These are phyloP conservation scores for Ceratobasidium sp. DNA, from an alignment of 1,284 basidiomycete genomes.

Conservation along the genomic window DNA sequence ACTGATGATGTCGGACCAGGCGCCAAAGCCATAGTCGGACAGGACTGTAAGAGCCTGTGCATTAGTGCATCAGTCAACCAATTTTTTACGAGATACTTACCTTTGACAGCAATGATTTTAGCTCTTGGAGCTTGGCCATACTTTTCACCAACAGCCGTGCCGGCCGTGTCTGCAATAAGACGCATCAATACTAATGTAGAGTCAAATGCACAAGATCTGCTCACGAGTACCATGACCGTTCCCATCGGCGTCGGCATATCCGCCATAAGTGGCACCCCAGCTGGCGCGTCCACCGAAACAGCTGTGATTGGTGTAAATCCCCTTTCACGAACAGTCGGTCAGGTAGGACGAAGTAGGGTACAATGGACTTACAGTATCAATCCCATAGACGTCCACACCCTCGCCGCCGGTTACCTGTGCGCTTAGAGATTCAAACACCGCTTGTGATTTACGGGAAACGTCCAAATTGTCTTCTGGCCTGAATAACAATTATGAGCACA, in stretches of 20 bases:
- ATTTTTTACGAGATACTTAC: background rate
- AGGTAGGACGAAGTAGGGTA: slow-evolving; percentile 15
- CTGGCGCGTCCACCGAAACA: slow-evolving; percentile 32
- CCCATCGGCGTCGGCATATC: slow-evolving; percentile 28
- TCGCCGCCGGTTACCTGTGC: slow-evolving; percentile 12
- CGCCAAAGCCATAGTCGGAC: slow-evolving; percentile 92
- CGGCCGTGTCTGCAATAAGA: too few relatives aligned
- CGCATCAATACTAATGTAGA: too few relatives aligned
- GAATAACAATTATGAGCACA: too few relatives aligned
- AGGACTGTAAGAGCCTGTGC: slow-evolving; percentile 68
- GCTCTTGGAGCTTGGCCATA: slow-evolving; percentile 98
- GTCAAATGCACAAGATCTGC: too few relatives aligned
- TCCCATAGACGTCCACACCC: slow-evolving; percentile 41
- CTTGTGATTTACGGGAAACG: too few relatives aligned
- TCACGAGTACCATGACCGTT: slow-evolving; percentile 47
- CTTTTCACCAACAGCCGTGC: slow-evolving; percentile 65
- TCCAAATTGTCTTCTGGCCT: too few relatives aligned
- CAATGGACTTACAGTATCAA: too few relatives aligned
- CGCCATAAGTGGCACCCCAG: slow-evolving; percentile 57
- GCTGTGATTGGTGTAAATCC: slow-evolving; percentile 31
- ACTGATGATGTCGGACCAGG: slow-evolving; percentile 91
- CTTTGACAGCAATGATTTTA: slow-evolving; percentile 93
- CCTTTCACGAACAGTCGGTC: background rate
- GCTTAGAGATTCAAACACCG: too few relatives aligned
- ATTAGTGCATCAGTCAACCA: background rate